Percentiles rank a stretch among this genome's conserved stretches.
phyloP scores from a whole-genome alignment of 305 asterid genomes.

The Solanum chacoense region DNA sequence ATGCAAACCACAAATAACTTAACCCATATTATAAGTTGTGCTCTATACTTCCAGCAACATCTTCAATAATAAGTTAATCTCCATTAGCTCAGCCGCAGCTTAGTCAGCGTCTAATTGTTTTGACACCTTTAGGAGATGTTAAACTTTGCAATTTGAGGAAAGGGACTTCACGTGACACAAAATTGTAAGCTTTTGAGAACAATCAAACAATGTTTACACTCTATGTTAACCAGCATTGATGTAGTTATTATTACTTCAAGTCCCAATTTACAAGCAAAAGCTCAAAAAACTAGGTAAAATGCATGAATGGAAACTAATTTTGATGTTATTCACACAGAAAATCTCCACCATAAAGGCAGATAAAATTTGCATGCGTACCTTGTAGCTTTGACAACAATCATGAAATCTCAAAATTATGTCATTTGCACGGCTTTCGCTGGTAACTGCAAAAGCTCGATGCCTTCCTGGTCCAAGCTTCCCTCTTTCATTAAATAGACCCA shows the following conservation, averaged over 20 bases:
- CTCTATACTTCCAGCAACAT: not conserved
- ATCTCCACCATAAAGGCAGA: not conserved
- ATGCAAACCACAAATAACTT: not conserved
- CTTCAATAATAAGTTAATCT: not conserved
- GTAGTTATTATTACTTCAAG: not conserved
- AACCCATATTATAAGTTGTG: not conserved
- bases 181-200: not conserved
- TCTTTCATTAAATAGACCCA: conserved; percentile 75
- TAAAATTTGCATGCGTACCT: conserved; percentile 27
- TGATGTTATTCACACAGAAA: not conserved
- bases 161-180: not conserved
- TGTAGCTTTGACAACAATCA: conserved; percentile 92
- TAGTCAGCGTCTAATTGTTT: not conserved
- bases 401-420: conserved; percentile 79
- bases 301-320: not conserved
- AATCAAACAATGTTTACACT: not conserved
- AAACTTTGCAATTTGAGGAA: not conserved
- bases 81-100: not conserved
- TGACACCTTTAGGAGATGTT: not conserved
- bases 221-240: not conserved
- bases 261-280: not conserved
- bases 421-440: conserved; percentile 94
- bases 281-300: not conserved
- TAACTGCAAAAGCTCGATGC: conserved; percentile 89
- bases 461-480: conserved; percentile 82